phyloP scores from a whole-genome alignment of 805 yeast species.

The Sugiyamaella americana region DNA sequence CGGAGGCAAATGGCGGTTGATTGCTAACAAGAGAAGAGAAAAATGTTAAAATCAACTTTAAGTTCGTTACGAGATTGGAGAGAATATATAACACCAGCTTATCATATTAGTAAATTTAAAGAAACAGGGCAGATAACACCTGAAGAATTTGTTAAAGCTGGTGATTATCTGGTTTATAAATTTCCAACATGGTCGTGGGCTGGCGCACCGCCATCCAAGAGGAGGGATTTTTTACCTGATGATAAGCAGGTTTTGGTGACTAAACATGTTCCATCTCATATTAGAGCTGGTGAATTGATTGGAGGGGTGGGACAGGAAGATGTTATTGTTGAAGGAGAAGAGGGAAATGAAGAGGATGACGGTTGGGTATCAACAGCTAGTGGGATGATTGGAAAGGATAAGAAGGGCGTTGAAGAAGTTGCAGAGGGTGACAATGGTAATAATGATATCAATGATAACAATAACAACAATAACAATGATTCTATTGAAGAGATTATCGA shows the following conservation, averaged over 20 bases:
- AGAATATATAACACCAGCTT: constrained; percentile 88
- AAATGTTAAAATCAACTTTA: constrained; percentile 65
- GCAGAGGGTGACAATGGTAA: neutral
- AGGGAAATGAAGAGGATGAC: constrained; percentile 36
- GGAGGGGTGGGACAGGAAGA: constrained; percentile 16
- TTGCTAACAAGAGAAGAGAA: neutral
- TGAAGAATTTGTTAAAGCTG: constrained; percentile 89
- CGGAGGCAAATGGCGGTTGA: neutral
- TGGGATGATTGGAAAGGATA: neutral
- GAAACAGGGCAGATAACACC: constrained; percentile 91
- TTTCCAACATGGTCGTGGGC: constrained; percentile 98
- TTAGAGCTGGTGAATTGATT: constrained; percentile 49
- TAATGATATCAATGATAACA: neutral
- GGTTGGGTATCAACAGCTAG: constrained; percentile 28
- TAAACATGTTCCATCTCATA: constrained; percentile 79
- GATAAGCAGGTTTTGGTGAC: constrained; percentile 87
- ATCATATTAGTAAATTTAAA: constrained; percentile 78
- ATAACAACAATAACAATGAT: constrained; percentile 3
- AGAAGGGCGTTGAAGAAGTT: constrained; percentile 1
- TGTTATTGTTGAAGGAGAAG: constrained; percentile 12
- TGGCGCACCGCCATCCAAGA: constrained; percentile 47
- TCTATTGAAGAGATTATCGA: constrained; percentile 20
- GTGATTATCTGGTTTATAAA: constrained; percentile 83
- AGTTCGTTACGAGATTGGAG: constrained; percentile 57
- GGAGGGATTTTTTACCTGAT: constrained; percentile 67